Base-by-base conservation (phyloP, 2,329 filamentous ascomycete species). In the Beauveria pseudobassiana region DNA sequence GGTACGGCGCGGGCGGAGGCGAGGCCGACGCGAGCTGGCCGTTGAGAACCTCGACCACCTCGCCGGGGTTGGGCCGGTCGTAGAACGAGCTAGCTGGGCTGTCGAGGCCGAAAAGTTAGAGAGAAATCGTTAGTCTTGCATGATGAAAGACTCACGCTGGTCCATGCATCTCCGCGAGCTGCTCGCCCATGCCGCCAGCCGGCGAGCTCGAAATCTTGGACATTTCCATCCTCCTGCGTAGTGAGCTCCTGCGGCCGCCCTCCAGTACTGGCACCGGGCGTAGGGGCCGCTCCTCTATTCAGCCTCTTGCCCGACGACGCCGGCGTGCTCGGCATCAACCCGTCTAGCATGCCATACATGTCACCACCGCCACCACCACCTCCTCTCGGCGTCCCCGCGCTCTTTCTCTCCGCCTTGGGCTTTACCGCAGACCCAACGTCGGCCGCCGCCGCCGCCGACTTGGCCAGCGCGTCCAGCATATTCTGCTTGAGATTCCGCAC, bases 341-440 rank as follows among this genome's bases (percentile, higher is more conserved):
- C 84, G 67, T 91, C 89, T 53, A 92, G 74, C 90, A 96, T 92
- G 63, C 89, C 91, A 73, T 93, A 93, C 30, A 96, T 86, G 79
- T 96, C 88, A 7, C 80, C 80, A 59, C 75, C 77, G 5, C 76
- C 77, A 24, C 45, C 34, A 3, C 53, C 65, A 52, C 84, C 80
- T 50, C 89, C 80, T 53, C 89, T 85, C 34, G 87, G 87, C 48
- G 87, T 87, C 5, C 78, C 80, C 52, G 78, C 76, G 64, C 77
- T 76, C 64, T 85, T 84, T 70, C 88, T 89, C 65, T 87, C 80
- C 53, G 83, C 80, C 69, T 85, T 84, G 66, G 43, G 20, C 43
- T 61, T 61, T 3, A 53, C 22, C 1, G 30, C 50, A 4, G 58
- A 28, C 12, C 49, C 43, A 2, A 46, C 6, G 2, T 84, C 77